These are phyloP conservation scores for Corchorus capsularis DNA, from an alignment of 345 rosid genomes.

Conservation along the genomic window DNA sequence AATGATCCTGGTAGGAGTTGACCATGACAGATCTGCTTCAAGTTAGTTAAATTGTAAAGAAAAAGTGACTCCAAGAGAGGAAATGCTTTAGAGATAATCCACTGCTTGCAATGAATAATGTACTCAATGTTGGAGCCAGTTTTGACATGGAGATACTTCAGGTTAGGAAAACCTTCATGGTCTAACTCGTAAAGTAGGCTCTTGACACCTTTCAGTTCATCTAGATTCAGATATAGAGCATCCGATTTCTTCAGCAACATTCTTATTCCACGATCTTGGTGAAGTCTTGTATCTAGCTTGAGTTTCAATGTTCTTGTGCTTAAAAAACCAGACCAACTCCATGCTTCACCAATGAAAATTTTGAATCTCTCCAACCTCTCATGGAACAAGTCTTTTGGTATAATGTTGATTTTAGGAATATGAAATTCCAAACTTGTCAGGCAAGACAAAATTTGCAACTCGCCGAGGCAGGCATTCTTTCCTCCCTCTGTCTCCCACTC, in stretches of 20 bases:
- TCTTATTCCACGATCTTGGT: not conserved
- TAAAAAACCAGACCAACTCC: not conserved
- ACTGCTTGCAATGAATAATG: not conserved
- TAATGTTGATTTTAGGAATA: not conserved
- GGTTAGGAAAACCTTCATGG: constrained; percentile 20
- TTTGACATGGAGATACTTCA: constrained; percentile 20
- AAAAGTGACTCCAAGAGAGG: not conserved
- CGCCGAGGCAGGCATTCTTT: constrained; percentile 20
- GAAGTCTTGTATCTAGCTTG: not conserved
- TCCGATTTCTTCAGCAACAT: not conserved
- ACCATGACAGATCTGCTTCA: not conserved
- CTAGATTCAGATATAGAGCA: not conserved
- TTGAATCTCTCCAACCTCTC: not conserved
- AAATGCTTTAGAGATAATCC: not conserved
- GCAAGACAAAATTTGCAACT: constrained; percentile 21
- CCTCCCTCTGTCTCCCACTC: constrained; percentile 21
- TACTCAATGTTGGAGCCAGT: not conserved
- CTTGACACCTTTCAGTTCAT: not conserved
- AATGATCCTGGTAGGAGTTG: not conserved
- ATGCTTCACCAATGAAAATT: not conserved
- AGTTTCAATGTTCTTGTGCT: not conserved
- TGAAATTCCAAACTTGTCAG: constrained; percentile 17
- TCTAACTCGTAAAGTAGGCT: not conserved
- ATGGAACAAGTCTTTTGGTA: not conserved
- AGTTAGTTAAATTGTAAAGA: not conserved